Evolutionary conservation across 2,329 filamentous ascomycete species (phyloP).

Genomic region (Aspergillus bombycis): DNA sequence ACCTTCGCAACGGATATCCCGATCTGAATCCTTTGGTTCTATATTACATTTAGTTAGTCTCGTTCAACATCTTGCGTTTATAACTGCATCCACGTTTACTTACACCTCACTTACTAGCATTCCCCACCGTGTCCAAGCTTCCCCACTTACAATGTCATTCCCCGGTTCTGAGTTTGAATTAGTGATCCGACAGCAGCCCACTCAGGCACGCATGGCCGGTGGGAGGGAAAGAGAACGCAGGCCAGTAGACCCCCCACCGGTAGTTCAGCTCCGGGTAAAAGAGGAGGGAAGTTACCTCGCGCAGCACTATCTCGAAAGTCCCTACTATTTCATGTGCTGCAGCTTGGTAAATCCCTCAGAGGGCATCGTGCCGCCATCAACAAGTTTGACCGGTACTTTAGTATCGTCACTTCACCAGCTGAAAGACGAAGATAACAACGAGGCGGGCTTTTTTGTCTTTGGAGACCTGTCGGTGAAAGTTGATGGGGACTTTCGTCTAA

Average conservation of each 20-base stretch:
- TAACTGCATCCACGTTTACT: slow-evolving; percentile 44
- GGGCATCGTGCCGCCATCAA: slow-evolving; percentile 48
- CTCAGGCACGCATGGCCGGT: slow-evolving; percentile 67
- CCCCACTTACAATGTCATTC: slow-evolving; percentile 44
- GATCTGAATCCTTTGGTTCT: slow-evolving; percentile 24
- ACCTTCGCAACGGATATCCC: slow-evolving; percentile 25
- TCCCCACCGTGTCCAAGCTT: slow-evolving; percentile 39
- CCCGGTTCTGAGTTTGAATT: slow-evolving; percentile 60
- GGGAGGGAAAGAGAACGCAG: slow-evolving; percentile 83
- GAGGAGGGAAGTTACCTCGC: slow-evolving; percentile 52
- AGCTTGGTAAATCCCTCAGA: slow-evolving; percentile 57
- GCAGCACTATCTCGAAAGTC: slow-evolving; percentile 67
- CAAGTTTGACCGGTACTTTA: slow-evolving; percentile 69
- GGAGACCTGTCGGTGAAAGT: slow-evolving; percentile 79
- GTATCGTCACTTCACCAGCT: slow-evolving; percentile 81
- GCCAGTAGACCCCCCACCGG: slow-evolving; percentile 81
- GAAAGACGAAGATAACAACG: slow-evolving; percentile 73
- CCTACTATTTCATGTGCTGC: slow-evolving; percentile 66
- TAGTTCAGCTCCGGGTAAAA: slow-evolving; percentile 69
- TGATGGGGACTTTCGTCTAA: slow-evolving; percentile 71
- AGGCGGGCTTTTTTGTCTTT: slow-evolving; percentile 87
- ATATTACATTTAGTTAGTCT: slow-evolving; percentile 6
- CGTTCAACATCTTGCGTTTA: slow-evolving; percentile 36
- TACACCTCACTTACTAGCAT: slow-evolving; percentile 45
- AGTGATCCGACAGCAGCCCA: slow-evolving; percentile 67